Conservation (phyloP, 768 basidiomycete species). For the Cubamyces lactineus region DNA sequence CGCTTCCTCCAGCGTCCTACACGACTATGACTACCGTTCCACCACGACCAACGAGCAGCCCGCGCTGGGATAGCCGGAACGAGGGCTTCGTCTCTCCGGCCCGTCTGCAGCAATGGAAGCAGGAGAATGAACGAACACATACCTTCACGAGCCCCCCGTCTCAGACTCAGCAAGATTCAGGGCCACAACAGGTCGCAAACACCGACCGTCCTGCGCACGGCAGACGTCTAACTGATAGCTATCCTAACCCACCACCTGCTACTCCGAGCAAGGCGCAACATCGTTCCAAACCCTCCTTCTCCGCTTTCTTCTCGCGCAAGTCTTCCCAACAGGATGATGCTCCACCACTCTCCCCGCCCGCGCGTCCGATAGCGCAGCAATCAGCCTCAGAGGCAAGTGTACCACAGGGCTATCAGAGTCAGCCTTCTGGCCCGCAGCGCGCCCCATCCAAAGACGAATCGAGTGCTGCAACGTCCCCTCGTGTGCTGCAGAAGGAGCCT, state of each 20-base stretch:
- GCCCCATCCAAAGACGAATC: slow-evolving; percentile 6
- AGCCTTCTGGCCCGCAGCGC: slow-evolving; percentile 5
- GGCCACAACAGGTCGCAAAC: background rate
- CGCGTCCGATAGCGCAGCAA: background rate
- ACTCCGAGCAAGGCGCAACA: slow-evolving; percentile 18
- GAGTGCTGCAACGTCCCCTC: slow-evolving; percentile 4
- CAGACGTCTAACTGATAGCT: slow-evolving; percentile 3
- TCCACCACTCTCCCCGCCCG: background rate
- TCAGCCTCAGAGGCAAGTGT: background rate
- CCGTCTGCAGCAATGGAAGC: slow-evolving; percentile 38
- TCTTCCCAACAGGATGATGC: slow-evolving; percentile 12
- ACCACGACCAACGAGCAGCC: slow-evolving; percentile 30
- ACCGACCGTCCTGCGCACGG: slow-evolving; percentile 8
- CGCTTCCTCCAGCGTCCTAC: background rate
- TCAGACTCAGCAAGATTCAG: slow-evolving; percentile 22
- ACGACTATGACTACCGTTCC: slow-evolving; percentile 25
- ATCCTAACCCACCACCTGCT: background rate
- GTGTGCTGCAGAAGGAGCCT: slow-evolving; percentile 18
- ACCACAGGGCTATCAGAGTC: background rate
- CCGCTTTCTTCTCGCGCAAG: slow-evolving; percentile 26
- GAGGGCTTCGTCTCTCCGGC: slow-evolving; percentile 41
- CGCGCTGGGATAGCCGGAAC: slow-evolving; percentile 43
- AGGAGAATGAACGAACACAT: slow-evolving; percentile 34
- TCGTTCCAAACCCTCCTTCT: slow-evolving; percentile 23
- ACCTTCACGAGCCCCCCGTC: slow-evolving; percentile 23